Evolutionary conservation across 352 stramenopile species (phyloP), one percentile per base, ranked within the genome.

Genomic region (Globisporangium cylindrosporum): DNA sequence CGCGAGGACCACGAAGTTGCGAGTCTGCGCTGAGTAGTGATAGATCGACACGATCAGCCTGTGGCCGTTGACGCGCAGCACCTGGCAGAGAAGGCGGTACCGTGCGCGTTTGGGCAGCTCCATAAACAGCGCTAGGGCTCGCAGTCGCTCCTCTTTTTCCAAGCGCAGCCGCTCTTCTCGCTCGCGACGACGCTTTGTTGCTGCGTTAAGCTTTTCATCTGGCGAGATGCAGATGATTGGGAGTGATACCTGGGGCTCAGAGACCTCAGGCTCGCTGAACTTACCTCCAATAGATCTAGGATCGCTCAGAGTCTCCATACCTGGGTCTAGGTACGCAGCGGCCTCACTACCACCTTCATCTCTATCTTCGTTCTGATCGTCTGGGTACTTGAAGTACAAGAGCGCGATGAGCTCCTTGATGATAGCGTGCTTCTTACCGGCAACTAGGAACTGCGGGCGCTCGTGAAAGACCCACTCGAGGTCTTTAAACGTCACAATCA

Each of bases 301-400:
- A 24, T 56, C 9, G 12, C 8, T 32, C n/a, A 14, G 1, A 18
- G 8, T 59, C 14, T 59, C 6, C 27, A 7, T 24, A 8, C 7
- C 27, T 25, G 22, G 27, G 25, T 59, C 27, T 41, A 41, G 36
- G 36, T 41, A 25, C 27, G 6, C 54, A 41, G 25, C 3, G 36
- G 36, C 36, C 36, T 41, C 27, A 29, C 27, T 41, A 12, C 25
- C 25, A 3, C 43, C 54, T 8, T 41, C 54, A 29, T 32, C 14
- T 32, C 66, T 36, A 2, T 27, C 25, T 56, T 64, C 58, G 41
- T 54, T 48, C 8, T 49, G 10, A 0, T 71, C 36, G 3, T 43
- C 56, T 4, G 74, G 78, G 46, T 93, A 90, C 10, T 86, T 61
- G 54, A 93, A 91, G 70, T 79, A 93, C 27, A 93, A 67, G 49